These are phyloP conservation scores for Neofusicoccum parvum DNA, from an alignment of 2,329 filamentous ascomycete genomes.

Conservation along the genomic window DNA sequence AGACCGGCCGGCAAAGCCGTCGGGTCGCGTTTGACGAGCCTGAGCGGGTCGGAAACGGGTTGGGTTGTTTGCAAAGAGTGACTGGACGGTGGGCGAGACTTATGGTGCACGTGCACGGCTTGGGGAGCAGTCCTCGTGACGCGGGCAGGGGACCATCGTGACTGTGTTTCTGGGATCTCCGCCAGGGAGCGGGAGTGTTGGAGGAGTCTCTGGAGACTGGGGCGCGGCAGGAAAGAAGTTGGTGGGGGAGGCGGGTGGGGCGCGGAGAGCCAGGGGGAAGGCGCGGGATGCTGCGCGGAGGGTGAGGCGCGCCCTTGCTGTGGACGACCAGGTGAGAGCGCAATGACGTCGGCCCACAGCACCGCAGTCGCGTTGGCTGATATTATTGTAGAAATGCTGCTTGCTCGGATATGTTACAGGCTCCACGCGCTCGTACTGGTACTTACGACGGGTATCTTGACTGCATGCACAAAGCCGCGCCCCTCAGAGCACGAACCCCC, in stretches of 20 bases:
- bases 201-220: neutral
- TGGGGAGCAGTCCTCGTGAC: neutral
- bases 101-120: conserved; percentile 1
- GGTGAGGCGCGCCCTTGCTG: neutral
- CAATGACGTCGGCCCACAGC: neutral
- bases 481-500: conserved; percentile 20
- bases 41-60: neutral
- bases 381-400: conserved; percentile 7
- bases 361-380: neutral
- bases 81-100: neutral
- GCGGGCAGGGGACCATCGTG: neutral
- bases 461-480: neutral
- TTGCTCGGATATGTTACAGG: conserved; percentile 8
- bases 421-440: conserved; percentile 13
- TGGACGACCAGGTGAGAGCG: neutral
- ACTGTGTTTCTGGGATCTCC: neutral
- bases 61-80: neutral
- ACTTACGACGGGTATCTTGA: conserved; percentile 22
- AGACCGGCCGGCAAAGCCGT: neutral
- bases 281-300: neutral
- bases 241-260: neutral
- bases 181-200: neutral
- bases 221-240: no score
- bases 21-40: neutral
- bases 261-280: neutral